Percentiles rank a stretch among this genome's conserved stretches.
These are phyloP conservation scores for Westerdykella aurantiaca DNA, from an alignment of 2,329 filamentous ascomycete genomes.

Conservation along the genomic window DNA sequence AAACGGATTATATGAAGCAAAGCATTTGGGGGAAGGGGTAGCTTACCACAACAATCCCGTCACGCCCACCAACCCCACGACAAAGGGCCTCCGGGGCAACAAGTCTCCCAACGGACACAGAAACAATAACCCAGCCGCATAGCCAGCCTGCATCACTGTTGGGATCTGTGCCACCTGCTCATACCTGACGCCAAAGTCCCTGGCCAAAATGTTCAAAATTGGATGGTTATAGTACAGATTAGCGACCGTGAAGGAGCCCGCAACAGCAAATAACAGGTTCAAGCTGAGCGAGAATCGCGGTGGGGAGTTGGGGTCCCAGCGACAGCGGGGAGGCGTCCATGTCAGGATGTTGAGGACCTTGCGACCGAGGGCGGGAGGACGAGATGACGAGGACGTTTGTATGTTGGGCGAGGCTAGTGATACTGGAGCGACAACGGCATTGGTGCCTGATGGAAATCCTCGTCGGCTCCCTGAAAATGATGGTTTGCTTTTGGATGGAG, in stretches of 20 bases:
- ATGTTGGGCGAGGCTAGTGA: no score
- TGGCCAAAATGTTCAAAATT: slow-evolving; percentile 68
- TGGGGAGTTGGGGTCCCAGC: slow-evolving; percentile 61
- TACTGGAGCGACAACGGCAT: no score
- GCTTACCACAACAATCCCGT: slow-evolving; percentile 62
- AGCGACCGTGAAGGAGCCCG: slow-evolving; percentile 64
- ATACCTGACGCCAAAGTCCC: slow-evolving; percentile 64
- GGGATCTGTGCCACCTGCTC: slow-evolving; percentile 63
- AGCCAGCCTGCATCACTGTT: slow-evolving; percentile 73
- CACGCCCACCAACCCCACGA: slow-evolving; percentile 59
- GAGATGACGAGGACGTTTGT: no score
- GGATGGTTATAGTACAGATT: slow-evolving; percentile 80
- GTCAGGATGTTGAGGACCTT: slow-evolving; percentile 30
- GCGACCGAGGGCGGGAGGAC: no score
- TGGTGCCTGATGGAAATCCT: no score
- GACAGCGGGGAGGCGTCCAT: slow-evolving; percentile 61
- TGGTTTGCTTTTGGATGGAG: no score
- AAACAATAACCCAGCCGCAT: slow-evolving; percentile 67
- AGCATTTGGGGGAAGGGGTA: not conserved
- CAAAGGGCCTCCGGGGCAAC: slow-evolving; percentile 62
- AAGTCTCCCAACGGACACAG: slow-evolving; percentile 70
- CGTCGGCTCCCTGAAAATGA: no score
- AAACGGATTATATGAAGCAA: no score
- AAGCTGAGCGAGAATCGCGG: slow-evolving; percentile 62
- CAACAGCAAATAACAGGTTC: slow-evolving; percentile 66